phyloP scores from a whole-genome alignment of 768 basidiomycete genomes.

The Hortiboletus flavorubellus region DNA sequence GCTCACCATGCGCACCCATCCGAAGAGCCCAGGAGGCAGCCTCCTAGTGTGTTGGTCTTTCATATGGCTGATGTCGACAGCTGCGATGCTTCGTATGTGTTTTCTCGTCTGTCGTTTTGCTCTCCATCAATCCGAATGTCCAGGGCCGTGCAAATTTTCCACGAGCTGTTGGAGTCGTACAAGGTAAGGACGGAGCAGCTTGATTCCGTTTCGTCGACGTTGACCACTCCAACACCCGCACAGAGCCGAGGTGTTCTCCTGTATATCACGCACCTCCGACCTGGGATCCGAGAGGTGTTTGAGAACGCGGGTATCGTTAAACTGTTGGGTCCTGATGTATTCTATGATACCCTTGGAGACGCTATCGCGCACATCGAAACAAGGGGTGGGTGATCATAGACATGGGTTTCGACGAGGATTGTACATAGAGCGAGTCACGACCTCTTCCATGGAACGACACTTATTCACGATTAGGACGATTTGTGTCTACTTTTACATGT shows the following conservation, averaged over 20 bases:
- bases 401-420: background rate
- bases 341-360: constrained; percentile 42
- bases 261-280: constrained; percentile 46
- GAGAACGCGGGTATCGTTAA: constrained; percentile 42
- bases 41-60: constrained; percentile 80
- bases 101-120: background rate
- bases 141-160: constrained; percentile 82
- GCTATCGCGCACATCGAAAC: constrained; percentile 40
- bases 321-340: constrained; percentile 42
- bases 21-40: constrained; percentile 73
- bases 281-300: constrained; percentile 35
- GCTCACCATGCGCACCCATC: constrained; percentile 78
- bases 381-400: constrained; percentile 8
- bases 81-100: constrained; percentile 86
- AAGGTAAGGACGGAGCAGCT: constrained; percentile 39
- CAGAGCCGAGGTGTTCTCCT: constrained; percentile 44
- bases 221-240: background rate
- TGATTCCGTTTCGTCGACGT: background rate
- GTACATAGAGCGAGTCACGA: no score
- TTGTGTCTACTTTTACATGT: no score
- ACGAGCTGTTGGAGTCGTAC: constrained; percentile 77
- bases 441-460: background rate
- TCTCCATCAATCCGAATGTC: constrained; percentile 5
- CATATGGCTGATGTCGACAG: constrained; percentile 91
- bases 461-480: background rate